A percentile compares a stretch with the other conserved stretches of the same genome.
These are phyloP conservation scores for Trichoderma koningiopsis DNA, from an alignment of 2,329 filamentous ascomycete genomes.

Conservation along the genomic window DNA sequence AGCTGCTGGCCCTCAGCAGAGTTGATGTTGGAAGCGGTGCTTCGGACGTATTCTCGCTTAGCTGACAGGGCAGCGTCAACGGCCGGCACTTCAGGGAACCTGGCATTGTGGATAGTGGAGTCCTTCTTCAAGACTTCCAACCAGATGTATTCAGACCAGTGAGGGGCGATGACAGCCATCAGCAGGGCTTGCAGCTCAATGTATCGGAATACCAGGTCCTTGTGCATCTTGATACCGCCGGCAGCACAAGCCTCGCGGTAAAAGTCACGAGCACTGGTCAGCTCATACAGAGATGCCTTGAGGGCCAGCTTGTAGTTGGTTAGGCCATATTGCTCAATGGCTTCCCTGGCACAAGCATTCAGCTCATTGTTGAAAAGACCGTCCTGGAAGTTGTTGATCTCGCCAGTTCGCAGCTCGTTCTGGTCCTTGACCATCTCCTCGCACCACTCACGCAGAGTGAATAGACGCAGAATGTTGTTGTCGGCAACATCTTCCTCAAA, in stretches of 20 bases:
- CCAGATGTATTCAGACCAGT: slow-evolving; percentile 96
- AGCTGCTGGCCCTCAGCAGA: slow-evolving; percentile 79
- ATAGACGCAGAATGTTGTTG: slow-evolving; percentile 83
- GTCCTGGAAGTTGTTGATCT: slow-evolving; percentile 79
- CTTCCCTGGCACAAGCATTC: slow-evolving; percentile 78
- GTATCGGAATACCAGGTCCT: slow-evolving; percentile 75
- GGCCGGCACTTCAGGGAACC: slow-evolving; percentile 58
- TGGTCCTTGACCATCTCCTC: slow-evolving; percentile 79
- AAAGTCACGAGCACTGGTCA: slow-evolving; percentile 83
- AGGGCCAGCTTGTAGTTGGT: slow-evolving; percentile 81
- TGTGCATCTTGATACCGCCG: slow-evolving; percentile 83
- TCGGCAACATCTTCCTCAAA: slow-evolving; percentile 96
- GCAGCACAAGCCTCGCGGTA: slow-evolving; percentile 83
- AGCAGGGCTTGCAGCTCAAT: slow-evolving; percentile 85
- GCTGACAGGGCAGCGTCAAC: slow-evolving; percentile 70
- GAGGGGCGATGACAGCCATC: slow-evolving; percentile 81
- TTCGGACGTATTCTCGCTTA: slow-evolving; percentile 78
- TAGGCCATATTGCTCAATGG: slow-evolving; percentile 74
- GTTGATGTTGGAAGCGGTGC: slow-evolving; percentile 72
- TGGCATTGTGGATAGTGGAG: slow-evolving; percentile 75
- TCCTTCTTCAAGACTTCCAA: slow-evolving; percentile 81
- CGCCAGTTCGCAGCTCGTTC: slow-evolving; percentile 69
- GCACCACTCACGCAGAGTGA: slow-evolving; percentile 83
- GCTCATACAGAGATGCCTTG: slow-evolving; percentile 85
- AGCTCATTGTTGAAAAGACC: slow-evolving; percentile 91